phyloP scores from a whole-genome alignment of 2,329 filamentous ascomycete species.

The Colletotrichum acutatum region DNA sequence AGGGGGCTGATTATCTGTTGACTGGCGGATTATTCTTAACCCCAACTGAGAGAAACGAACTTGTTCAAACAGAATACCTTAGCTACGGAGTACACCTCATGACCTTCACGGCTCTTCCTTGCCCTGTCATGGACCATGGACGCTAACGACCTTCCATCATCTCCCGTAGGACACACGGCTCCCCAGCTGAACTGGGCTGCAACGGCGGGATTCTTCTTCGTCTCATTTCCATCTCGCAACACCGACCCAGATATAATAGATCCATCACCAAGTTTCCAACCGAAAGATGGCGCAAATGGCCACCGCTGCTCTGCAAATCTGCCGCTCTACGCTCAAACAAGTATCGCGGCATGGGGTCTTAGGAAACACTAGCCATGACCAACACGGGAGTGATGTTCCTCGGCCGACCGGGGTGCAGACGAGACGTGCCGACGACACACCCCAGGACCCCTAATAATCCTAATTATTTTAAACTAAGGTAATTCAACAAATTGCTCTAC shows the following conservation, averaged over 20 bases:
- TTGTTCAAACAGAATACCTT: no score
- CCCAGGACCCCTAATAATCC: constrained; percentile 34
- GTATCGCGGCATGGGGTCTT: constrained; percentile 31
- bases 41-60: no score
- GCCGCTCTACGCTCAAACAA: constrained; percentile 28
- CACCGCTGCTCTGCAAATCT: constrained; percentile 20
- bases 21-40: no score
- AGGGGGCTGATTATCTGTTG: no score
- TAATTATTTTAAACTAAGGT: constrained; percentile 5
- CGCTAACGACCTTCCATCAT: not conserved
- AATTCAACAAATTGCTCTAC: constrained; percentile 19
- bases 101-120: not conserved
- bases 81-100: not conserved
- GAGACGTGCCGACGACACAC: constrained; percentile 26
- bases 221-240: not conserved
- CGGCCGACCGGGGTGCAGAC: constrained; percentile 28
- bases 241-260: not conserved
- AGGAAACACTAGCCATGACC: constrained; percentile 27
- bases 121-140: not conserved
- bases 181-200: not conserved
- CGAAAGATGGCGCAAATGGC: constrained; percentile 7
- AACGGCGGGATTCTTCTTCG: not conserved
- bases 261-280: not conserved
- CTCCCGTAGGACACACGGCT: not conserved
- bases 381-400: constrained; percentile 34